These are phyloP conservation scores for Benincasa hispida DNA, from an alignment of 306 rosid genomes.

Conservation along the genomic window DNA sequence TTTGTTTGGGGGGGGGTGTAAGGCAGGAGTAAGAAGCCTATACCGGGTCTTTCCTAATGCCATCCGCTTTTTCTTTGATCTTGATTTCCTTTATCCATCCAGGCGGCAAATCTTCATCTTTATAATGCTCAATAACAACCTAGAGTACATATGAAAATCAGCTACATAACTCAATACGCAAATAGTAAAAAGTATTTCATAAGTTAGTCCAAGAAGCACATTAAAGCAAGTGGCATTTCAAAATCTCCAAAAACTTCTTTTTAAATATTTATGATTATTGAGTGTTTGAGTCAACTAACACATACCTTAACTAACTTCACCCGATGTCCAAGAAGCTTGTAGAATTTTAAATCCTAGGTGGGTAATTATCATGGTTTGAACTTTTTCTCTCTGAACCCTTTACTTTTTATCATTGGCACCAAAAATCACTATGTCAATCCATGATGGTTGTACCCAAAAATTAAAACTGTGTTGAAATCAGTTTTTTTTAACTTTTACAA, in stretches of 20 bases:
- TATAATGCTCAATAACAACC: constrained; percentile 43
- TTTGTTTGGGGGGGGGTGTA: too few relatives aligned
- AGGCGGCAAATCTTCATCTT: constrained; percentile 58
- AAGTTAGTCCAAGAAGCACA: not conserved
- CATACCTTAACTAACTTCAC: not conserved
- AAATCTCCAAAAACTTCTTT: not conserved
- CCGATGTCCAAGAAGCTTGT: not conserved
- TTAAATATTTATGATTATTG: not conserved
- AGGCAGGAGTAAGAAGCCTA: not conserved
- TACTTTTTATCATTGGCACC: not conserved
- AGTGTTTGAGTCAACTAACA: not conserved
- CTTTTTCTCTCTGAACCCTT: not conserved
- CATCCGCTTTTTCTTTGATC: constrained; percentile 26
- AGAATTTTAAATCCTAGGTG: not conserved
- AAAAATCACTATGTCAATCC: not conserved
- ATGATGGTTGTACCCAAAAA: not conserved
- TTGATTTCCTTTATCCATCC: constrained; percentile 66
- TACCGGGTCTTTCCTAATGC: constrained; percentile 34
- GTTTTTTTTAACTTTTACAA: not conserved
- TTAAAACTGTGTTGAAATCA: not conserved
- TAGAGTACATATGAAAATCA: constrained; percentile 20
- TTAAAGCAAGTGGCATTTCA: not conserved
- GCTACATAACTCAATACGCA: constrained; percentile 13
- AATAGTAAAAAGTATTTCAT: not conserved
- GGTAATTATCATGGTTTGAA: not conserved